Conservation (phyloP, 176 grass and related monocot species). For the Aegilops bicornis region DNA sequence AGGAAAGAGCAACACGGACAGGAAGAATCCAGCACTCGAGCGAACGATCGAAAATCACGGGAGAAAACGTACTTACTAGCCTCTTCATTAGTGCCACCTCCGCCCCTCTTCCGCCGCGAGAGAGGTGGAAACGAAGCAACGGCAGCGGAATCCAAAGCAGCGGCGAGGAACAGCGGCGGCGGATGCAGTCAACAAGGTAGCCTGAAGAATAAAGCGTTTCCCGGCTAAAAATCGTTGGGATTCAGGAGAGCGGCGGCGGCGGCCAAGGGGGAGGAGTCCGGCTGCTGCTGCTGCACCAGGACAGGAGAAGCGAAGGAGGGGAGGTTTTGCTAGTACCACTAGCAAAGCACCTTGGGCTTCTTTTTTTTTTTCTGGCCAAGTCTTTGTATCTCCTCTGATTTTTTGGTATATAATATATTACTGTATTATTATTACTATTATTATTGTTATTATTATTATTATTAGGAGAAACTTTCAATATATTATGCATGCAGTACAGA, state of each 20-base stretch:
- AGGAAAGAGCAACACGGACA: not conserved
- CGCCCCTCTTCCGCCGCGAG: slow-evolving; percentile 15
- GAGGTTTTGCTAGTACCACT: slow-evolving; percentile 1
- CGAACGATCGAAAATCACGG: slow-evolving; percentile 26
- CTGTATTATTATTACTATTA: too few species aligned
- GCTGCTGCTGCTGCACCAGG: slow-evolving; percentile 28
- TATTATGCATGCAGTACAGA: too few species aligned
- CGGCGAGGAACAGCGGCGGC: not conserved
- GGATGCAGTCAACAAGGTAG: not conserved
- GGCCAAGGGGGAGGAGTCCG: not conserved
- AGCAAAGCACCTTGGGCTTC: not conserved
- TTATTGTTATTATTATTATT: too few species aligned
- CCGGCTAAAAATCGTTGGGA: not conserved
- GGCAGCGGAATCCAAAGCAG: not conserved
- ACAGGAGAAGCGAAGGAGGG: not conserved
- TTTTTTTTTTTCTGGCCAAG: not conserved
- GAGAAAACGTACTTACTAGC: slow-evolving; percentile 77
- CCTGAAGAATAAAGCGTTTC: not conserved
- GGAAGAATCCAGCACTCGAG: not conserved
- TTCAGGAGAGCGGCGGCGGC: not conserved
- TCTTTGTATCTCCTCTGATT: not conserved
- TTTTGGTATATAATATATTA: not conserved
- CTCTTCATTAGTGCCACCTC: slow-evolving; percentile 68
- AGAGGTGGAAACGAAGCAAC: slow-evolving; percentile 26
- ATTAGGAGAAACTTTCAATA: too few species aligned